A percentile compares a stretch with the other conserved stretches of the same genome.
Evolutionary conservation across 495 filamentous ascomycete species (phyloP).

Genomic region (Neurospora africana): DNA sequence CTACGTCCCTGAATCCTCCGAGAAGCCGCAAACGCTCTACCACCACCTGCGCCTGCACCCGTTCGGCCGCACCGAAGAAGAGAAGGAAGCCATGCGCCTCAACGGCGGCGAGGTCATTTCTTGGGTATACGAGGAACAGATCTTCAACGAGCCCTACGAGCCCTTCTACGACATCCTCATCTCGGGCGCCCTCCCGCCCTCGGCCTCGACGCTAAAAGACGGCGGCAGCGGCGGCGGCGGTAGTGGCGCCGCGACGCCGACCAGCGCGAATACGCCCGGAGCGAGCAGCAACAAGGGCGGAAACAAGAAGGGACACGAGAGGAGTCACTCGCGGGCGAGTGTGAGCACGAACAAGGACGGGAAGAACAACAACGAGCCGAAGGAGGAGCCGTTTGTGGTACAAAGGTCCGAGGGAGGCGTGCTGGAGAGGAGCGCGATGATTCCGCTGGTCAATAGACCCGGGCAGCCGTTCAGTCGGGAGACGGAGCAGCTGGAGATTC

Average conservation of each 20-base stretch:
- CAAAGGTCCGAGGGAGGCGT: slow-evolving; percentile 35
- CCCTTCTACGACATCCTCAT: slow-evolving; percentile 76
- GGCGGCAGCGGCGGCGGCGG: neutral
- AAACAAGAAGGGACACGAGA: neutral
- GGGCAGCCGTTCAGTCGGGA: slow-evolving; percentile 64
- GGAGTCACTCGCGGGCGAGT: neutral
- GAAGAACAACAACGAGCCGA: slow-evolving; percentile 3
- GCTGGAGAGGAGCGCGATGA: slow-evolving; percentile 55
- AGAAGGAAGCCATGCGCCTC: slow-evolving; percentile 53
- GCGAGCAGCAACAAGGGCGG: neutral
- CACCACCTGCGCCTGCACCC: slow-evolving; percentile 87
- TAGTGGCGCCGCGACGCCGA: neutral
- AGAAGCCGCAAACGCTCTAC: slow-evolving; percentile 86
- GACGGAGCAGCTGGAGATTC: slow-evolving; percentile 62
- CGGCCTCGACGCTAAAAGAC: slow-evolving; percentile 18
- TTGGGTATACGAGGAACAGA: slow-evolving; percentile 78
- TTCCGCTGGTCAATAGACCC: slow-evolving; percentile 51
- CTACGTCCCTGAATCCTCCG: slow-evolving; percentile 71
- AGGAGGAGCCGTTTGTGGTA: neutral
- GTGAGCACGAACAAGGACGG: slow-evolving; percentile 15
- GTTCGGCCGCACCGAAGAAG: slow-evolving; percentile 65
- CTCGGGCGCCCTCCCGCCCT: slow-evolving; percentile 40
- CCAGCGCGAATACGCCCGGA: neutral
- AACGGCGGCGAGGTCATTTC: slow-evolving; percentile 54
- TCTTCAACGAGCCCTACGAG: slow-evolving; percentile 94